Conservation (phyloP, 208 protist species). For the Crithidia sp. region DNA sequence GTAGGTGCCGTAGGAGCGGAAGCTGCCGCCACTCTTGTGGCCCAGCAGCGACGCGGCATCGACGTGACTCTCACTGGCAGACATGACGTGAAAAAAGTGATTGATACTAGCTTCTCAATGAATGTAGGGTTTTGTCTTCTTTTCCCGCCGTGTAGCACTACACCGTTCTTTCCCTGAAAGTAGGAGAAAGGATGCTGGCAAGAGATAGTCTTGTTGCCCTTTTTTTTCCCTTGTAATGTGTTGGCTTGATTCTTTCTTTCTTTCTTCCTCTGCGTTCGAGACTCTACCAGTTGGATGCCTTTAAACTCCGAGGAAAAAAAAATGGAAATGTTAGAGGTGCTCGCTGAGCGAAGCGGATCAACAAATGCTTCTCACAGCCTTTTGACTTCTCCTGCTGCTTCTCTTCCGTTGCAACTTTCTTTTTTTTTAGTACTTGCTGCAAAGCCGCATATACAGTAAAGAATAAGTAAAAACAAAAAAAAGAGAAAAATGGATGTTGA, state of each 20-base stretch:
- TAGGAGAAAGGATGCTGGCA: neutral
- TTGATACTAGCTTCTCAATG: neutral
- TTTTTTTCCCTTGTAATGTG: slow-evolving; percentile 4
- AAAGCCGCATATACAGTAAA: too few relatives aligned
- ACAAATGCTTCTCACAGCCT: too few relatives aligned
- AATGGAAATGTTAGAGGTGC: too few relatives aligned
- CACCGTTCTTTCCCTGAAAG: neutral
- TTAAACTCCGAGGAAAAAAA: too few relatives aligned
- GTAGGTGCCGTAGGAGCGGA: slow-evolving; percentile 46
- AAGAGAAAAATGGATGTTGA: too few relatives aligned
- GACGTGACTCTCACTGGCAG: slow-evolving; percentile 1
- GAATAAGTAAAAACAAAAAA: too few relatives aligned
- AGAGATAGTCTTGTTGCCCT: neutral
- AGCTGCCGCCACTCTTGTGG: neutral
- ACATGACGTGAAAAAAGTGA: neutral
- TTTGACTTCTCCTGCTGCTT: too few relatives aligned
- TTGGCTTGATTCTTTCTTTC: slow-evolving; percentile 3
- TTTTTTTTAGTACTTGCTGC: too few relatives aligned
- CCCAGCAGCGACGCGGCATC: neutral
- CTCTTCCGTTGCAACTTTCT: too few relatives aligned
- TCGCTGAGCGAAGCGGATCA: too few relatives aligned
- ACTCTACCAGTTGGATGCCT: too few relatives aligned
- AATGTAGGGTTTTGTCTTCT: neutral
- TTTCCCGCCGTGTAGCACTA: neutral
- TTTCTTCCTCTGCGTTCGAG: neutral